Conservation (phyloP, 768 basidiomycete species). For the Kwoniella sp. region DNA sequence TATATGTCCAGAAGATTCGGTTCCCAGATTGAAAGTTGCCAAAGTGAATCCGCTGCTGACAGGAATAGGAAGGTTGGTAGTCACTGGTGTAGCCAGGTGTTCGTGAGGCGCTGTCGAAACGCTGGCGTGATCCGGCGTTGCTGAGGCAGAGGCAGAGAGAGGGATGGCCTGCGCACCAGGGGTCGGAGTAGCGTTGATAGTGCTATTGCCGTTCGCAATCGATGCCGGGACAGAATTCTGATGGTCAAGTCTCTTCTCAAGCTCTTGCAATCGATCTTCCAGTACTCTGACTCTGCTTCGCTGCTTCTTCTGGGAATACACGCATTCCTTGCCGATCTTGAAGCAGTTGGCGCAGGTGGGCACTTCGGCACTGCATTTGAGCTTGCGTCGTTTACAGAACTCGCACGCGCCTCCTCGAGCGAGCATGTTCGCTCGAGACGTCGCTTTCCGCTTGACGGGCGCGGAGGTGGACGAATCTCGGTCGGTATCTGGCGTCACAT, state of each 20-base stretch:
- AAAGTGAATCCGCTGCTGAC: background rate
- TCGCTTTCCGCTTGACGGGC: constrained; percentile 40
- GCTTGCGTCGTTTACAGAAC: constrained; percentile 45
- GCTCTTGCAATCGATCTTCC: constrained; percentile 46
- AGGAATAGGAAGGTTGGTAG: background rate
- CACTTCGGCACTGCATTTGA: constrained; percentile 47
- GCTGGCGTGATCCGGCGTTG: background rate
- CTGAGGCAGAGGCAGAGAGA: background rate
- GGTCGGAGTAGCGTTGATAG: background rate
- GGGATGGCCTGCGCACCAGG: background rate
- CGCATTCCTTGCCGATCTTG: constrained; percentile 33
- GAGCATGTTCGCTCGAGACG: constrained; percentile 47
- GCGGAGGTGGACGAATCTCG: background rate
- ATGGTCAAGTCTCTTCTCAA: constrained; percentile 39
- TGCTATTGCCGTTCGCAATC: background rate
- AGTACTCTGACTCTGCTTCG: constrained; percentile 37
- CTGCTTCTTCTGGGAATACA: constrained; percentile 49
- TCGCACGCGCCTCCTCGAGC: constrained; percentile 51
- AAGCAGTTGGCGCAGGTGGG: constrained; percentile 37
- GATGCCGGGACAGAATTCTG: background rate
- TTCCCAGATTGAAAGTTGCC: constrained; percentile 11
- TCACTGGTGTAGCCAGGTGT: background rate
- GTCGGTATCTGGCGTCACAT: background rate
- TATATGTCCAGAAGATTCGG: background rate
- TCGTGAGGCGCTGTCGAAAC: background rate